Evolutionary conservation across 495 filamentous ascomycete genomes (phyloP).

Genomic region (Pseudoneurospora amorphoporcata): DNA sequence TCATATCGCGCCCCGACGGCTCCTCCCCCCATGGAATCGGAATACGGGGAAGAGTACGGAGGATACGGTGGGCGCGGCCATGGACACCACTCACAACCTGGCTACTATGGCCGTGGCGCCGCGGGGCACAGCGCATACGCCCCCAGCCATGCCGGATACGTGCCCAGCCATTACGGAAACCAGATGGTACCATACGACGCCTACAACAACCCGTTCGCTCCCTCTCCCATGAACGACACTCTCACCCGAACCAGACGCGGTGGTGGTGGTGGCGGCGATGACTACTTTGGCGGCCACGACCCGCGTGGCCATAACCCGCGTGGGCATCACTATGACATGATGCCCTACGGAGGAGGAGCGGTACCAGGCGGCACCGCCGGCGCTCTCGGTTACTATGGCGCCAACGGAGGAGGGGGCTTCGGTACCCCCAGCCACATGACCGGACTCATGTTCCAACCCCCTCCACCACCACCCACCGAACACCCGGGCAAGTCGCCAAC

Average conservation of each 20-base stretch:
- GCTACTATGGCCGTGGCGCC: conserved; percentile 26
- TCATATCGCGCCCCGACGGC: conserved; percentile 24
- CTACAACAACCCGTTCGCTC: conserved; percentile 34
- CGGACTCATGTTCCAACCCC: conserved; percentile 29
- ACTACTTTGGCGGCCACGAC: conserved; percentile 27
- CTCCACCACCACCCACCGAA: conserved; percentile 39
- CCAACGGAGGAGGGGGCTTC: conserved; percentile 11
- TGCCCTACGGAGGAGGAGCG: conserved; percentile 26
- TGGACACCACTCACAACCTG: conserved; percentile 21
- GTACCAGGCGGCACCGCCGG: conserved; percentile 15
- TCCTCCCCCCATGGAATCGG: conserved; percentile 38
- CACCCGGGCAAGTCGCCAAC: conserved; percentile 21
- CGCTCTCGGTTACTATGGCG: conserved; percentile 17
- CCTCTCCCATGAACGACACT: conserved; percentile 12
- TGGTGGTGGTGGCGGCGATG: conserved; percentile 14
- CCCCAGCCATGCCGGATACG: conserved; percentile 34
- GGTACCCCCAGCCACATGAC: conserved; percentile 24
- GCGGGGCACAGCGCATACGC: conserved; percentile 22
- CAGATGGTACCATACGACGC: conserved; percentile 37
- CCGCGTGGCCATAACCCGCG: conserved; percentile 26
- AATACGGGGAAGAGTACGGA: conserved; percentile 33
- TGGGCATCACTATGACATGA: conserved; percentile 32
- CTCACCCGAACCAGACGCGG: background rate
- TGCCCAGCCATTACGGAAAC: conserved; percentile 15
- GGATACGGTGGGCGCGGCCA: conserved; percentile 22